phyloP scores from a whole-genome alignment of 2,329 filamentous ascomycete species.

The Monosporascus sp. region DNA sequence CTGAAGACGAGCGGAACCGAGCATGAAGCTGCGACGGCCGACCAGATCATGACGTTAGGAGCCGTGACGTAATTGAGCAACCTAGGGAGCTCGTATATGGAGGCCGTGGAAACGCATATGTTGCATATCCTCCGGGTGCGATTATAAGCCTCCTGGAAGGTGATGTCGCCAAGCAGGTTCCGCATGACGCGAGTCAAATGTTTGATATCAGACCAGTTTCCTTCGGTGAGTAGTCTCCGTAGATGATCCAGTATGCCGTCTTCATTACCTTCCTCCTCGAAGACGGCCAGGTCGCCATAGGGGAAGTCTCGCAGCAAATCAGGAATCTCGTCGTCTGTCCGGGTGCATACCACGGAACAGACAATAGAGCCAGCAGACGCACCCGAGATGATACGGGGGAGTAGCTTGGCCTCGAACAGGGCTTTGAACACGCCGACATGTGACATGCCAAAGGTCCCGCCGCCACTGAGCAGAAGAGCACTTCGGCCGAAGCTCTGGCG shows the following conservation, averaged over 20 bases:
- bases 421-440: slow-evolving; percentile 85
- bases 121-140: slow-evolving; percentile 89
- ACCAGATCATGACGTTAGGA: slow-evolving; percentile 94
- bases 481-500: slow-evolving; percentile 82
- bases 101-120: slow-evolving; percentile 86
- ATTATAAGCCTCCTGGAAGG: slow-evolving; percentile 94
- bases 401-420: slow-evolving; percentile 66
- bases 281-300: slow-evolving; percentile 76
- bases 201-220: slow-evolving; percentile 78
- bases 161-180: slow-evolving; percentile 76
- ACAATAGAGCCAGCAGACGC: slow-evolving; percentile 87
- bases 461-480: slow-evolving; percentile 76
- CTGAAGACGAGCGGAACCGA: slow-evolving; percentile 86
- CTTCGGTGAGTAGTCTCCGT: slow-evolving; percentile 71
- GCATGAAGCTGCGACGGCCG: slow-evolving; percentile 91
- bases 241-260: slow-evolving; percentile 66
- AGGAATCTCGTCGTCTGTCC: slow-evolving; percentile 74
- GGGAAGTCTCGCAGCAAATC: slow-evolving; percentile 65
- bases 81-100: slow-evolving; percentile 79
- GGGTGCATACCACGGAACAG: slow-evolving; percentile 71
- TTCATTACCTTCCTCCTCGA: slow-evolving; percentile 56
- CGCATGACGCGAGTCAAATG: slow-evolving; percentile 80
- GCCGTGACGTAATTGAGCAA: slow-evolving; percentile 90
- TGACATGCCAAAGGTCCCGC: slow-evolving; percentile 87
- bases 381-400: slow-evolving; percentile 83